These are phyloP conservation scores for Claviceps quebecensis DNA, from an alignment of 2,329 filamentous ascomycete species.

Conservation along the genomic window DNA sequence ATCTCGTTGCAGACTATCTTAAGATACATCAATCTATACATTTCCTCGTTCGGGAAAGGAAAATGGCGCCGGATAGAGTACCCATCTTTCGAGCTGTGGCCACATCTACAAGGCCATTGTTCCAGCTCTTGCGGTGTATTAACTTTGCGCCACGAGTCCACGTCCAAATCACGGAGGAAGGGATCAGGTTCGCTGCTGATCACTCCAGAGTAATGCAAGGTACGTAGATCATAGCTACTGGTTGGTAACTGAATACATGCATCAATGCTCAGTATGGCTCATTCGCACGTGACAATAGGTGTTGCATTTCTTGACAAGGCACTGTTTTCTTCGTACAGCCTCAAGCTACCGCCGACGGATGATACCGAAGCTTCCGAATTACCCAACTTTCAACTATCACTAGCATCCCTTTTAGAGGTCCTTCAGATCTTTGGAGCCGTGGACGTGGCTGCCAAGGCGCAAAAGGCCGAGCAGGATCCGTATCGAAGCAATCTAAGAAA, in stretches of 20 bases:
- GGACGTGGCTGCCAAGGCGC: conserved; percentile 44
- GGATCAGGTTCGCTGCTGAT: conserved; percentile 76
- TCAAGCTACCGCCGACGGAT: conserved; percentile 34
- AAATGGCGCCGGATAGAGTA: conserved; percentile 21
- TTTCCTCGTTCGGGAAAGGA: background rate
- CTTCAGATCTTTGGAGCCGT: conserved; percentile 91
- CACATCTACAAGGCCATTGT: conserved; percentile 63
- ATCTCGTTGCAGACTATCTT: conserved; percentile 1
- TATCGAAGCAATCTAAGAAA: conserved; percentile 49
- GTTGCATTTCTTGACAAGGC: conserved; percentile 71
- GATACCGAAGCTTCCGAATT: conserved; percentile 29
- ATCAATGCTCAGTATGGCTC: background rate
- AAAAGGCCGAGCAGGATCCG: conserved; percentile 44
- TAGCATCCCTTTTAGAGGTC: conserved; percentile 79
- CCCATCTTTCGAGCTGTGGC: conserved; percentile 63
- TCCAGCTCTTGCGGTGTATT: conserved; percentile 46
- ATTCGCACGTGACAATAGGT: conserved; percentile 14
- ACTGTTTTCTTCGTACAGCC: conserved; percentile 75
- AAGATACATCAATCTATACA: background rate
- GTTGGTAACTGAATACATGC: too few relatives aligned
- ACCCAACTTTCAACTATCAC: conserved; percentile 73
- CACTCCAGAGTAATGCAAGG: conserved; percentile 87
- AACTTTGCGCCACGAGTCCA: conserved; percentile 44
- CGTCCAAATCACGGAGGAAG: conserved; percentile 67
- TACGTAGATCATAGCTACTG: conserved; percentile 19